Percentiles rank a stretch among this genome's conserved stretches.
phyloP scores from a whole-genome alignment of 129 eudicot genomes.

The Silybum marianum region DNA sequence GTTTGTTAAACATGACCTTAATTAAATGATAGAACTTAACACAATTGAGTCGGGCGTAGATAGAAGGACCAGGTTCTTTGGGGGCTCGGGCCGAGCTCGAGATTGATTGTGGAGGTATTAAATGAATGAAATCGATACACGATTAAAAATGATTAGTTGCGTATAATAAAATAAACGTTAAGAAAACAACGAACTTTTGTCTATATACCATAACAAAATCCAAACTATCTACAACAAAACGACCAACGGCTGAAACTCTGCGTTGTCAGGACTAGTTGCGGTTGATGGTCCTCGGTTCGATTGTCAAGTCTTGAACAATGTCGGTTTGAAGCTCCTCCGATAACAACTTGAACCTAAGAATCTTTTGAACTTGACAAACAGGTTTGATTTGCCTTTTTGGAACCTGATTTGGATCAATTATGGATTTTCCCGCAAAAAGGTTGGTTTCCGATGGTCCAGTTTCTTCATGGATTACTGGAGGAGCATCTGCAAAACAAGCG shows the following conservation, averaged over 20 bases:
- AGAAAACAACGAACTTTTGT: not conserved
- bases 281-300: conserved; percentile 17
- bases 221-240: conserved; percentile 7
- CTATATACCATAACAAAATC: not conserved
- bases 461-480: conserved; percentile 56
- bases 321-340: conserved; percentile 35
- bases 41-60: not conserved
- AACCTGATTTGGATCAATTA: conserved; percentile 46
- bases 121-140: not conserved
- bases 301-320: not conserved
- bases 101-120: not conserved
- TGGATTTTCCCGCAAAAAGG: conserved; percentile 42
- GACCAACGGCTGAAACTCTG: not conserved
- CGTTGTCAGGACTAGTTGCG: not conserved
- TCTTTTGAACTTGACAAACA: conserved; percentile 56
- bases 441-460: conserved; percentile 61
- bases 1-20: too few species aligned
- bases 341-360: conserved; percentile 63
- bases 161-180: not conserved
- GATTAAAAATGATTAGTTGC: not conserved
- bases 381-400: conserved; percentile 61
- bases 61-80: not conserved
- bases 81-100: not conserved
- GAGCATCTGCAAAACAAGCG: conserved; percentile 46
- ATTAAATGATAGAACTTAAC: not conserved